Evolutionary conservation across 2,329 filamentous ascomycete genomes (phyloP).

Genomic region (Sporothrix variecibatus): DNA sequence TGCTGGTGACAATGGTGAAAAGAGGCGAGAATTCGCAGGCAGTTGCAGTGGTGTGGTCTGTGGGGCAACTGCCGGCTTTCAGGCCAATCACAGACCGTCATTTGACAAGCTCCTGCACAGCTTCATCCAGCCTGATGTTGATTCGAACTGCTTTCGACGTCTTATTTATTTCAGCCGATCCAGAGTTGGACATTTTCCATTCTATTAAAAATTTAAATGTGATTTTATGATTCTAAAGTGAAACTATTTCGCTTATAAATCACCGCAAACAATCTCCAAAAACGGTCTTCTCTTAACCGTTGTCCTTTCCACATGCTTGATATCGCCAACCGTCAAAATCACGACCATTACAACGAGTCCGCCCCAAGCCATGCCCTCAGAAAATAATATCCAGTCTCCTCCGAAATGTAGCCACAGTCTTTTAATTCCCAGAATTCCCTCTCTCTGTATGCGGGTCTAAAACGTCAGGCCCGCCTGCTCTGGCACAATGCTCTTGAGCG

Average conservation of each 20-base stretch:
- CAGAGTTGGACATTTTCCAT: background rate
- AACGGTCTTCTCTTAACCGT: no score
- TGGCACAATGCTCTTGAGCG: conserved; percentile 29
- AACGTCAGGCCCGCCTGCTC: conserved; percentile 28
- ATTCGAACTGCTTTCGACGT: background rate
- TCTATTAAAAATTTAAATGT: background rate
- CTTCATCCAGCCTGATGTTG: background rate
- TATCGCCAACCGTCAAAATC: no score
- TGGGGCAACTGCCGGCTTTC: background rate
- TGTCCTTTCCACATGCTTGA: no score
- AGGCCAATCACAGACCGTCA: background rate
- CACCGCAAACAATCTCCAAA: no score
- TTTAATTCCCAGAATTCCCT: background rate
- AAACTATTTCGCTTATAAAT: no score
- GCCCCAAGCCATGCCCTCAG: no score
- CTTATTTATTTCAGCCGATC: no score
- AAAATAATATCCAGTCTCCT: background rate
- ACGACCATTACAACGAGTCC: no score
- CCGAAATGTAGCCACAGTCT: background rate
- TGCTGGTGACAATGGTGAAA: background rate
- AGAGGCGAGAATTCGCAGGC: background rate
- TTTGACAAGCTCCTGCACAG: background rate
- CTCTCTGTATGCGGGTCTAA: background rate
- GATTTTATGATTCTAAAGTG: no score
- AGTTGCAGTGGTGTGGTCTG: conserved; percentile 3